Percentiles rank a stretch among this genome's conserved stretches.
Conservation (phyloP, 345 rosid species). For the Eucalyptus erythrocorys region DNA sequence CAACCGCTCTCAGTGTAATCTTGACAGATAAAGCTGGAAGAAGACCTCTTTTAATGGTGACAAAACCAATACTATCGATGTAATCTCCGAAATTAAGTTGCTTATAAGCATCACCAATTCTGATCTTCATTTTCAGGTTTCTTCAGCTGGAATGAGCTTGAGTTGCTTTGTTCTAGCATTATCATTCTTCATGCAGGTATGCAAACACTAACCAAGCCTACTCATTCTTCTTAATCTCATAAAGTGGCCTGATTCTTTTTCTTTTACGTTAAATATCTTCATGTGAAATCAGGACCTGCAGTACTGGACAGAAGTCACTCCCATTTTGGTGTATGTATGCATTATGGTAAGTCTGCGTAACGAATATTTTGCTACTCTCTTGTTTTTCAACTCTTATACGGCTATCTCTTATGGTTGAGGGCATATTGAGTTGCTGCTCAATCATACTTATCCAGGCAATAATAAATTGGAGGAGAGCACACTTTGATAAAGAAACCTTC, state of each 20-base stretch:
- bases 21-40: constrained; percentile 17
- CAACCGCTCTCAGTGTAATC: background rate
- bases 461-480: too few relatives aligned
- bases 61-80: background rate
- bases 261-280: too few relatives aligned
- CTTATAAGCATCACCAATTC: background rate
- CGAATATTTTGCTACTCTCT: too few relatives aligned
- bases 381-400: too few relatives aligned
- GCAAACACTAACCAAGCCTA: background rate
- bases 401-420: too few relatives aligned
- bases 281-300: background rate
- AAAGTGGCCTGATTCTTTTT: background rate
- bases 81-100: background rate
- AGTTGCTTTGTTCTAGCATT: background rate
- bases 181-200: background rate
- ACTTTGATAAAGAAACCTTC: too few relatives aligned
- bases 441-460: too few relatives aligned
- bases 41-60: background rate
- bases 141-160: background rate
- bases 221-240: background rate
- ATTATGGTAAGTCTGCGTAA: background rate
- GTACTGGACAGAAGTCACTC: background rate
- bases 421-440: too few relatives aligned
- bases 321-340: background rate
- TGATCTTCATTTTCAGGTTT: background rate